These are phyloP conservation scores for Albifimbria verrucaria DNA, from an alignment of 2,329 filamentous ascomycete species.

Conservation along the genomic window DNA sequence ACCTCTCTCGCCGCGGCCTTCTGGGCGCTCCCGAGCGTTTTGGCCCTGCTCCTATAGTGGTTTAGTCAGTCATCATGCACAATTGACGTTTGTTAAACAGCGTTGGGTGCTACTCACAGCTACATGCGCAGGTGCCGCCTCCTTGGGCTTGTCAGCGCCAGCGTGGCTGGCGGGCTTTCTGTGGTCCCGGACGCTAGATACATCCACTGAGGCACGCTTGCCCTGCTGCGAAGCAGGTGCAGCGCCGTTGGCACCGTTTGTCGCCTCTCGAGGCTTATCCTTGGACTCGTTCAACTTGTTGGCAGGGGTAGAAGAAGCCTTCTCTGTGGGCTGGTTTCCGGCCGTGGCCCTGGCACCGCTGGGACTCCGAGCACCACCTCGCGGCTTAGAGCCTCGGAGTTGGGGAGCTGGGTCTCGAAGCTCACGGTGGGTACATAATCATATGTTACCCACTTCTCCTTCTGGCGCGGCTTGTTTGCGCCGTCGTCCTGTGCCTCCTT, in stretches of 20 bases:
- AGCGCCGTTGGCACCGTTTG: slow-evolving; percentile 28
- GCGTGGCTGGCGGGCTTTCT: slow-evolving; percentile 39
- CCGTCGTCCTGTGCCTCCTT: slow-evolving; percentile 58
- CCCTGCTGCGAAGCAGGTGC: slow-evolving; percentile 31
- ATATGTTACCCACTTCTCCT: slow-evolving; percentile 83
- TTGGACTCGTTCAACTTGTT: slow-evolving; percentile 31
- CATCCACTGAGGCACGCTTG: slow-evolving; percentile 45
- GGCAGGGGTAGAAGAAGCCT: slow-evolving; percentile 24
- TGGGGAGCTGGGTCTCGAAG: slow-evolving; percentile 79
- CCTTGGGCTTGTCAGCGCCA: slow-evolving; percentile 38
- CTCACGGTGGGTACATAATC: slow-evolving; percentile 79
- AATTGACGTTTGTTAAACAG: background rate
- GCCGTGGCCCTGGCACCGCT: slow-evolving; percentile 35
- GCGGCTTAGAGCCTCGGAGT: slow-evolving; percentile 45
- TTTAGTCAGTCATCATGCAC: slow-evolving; percentile 4
- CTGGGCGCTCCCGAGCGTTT: slow-evolving; percentile 27
- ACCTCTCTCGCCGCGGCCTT: slow-evolving; percentile 36
- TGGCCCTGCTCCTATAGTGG: slow-evolving; percentile 22
- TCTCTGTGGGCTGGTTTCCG: slow-evolving; percentile 32
- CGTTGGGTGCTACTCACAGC: slow-evolving; percentile 33
- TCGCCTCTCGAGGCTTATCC: slow-evolving; percentile 32
- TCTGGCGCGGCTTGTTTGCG: slow-evolving; percentile 53
- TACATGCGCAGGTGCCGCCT: slow-evolving; percentile 26
- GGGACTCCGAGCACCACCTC: slow-evolving; percentile 45
- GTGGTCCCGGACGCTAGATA: slow-evolving; percentile 36